Base-by-base conservation (phyloP, 2,329 filamentous ascomycete species). In the Scytalidium lignicola region DNA sequence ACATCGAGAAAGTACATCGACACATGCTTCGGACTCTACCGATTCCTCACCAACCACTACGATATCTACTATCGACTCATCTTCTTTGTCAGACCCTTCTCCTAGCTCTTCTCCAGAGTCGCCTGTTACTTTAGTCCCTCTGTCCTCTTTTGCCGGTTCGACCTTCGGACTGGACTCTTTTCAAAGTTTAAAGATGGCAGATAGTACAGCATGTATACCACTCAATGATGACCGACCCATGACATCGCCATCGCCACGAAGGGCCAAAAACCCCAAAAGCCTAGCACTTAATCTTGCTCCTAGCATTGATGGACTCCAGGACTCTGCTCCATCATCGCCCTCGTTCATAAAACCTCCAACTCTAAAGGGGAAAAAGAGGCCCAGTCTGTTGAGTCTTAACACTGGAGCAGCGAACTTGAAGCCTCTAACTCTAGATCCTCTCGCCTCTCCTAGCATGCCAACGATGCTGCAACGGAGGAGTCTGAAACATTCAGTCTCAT, bases 1-100 rank as follows among this genome's bases (percentile, higher is more conserved):
- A 62, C 86, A 88, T 65, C 78, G 83, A 64, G 80, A 88, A 64
- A 90, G 86, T 70, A 85, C 82, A n/a, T 91, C 85, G 7, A 89
- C 86, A 2, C 85, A 86, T 55, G 78, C 78, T 48, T 88, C 87
- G 15, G 89, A 88, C 55, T 97, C 93, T 1, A 88, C 88, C 40
- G 91, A 96, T 62, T 96, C 92, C 19, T 97, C 92, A 8, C 93
- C 93, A 1, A 97, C 92, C 7, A 96, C 91, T 3, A 96, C 92
- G 2, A 80, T 93, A 44, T 96, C 90, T 5, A 96, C 90, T 18
- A 89, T 92, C 55, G 92, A 96, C 70, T 95, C 91, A 4, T 92
- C 90, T 8, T 88, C 90, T 23, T 77, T 93, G 44, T 91, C 91
- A 23, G 92, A 97, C 60, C 86, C 89, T 7, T 96, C 92, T 4